Conservation (phyloP, 495 filamentous ascomycete genomes). For the Hyaloscypha hepaticicola region DNA sequence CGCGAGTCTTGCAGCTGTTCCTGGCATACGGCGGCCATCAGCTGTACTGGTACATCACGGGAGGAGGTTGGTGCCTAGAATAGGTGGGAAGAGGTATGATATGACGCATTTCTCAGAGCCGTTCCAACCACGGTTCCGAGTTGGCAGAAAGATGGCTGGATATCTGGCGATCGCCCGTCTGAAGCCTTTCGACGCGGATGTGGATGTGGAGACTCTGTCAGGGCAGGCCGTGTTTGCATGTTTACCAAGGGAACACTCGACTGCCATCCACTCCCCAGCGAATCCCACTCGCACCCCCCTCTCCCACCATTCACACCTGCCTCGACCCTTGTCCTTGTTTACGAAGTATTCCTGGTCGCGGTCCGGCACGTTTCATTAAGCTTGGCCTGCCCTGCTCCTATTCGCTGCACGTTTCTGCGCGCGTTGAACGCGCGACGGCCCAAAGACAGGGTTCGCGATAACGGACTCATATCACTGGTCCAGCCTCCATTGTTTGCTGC, state of each 20-base stretch:
- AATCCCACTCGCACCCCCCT: background rate
- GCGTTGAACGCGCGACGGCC: background rate
- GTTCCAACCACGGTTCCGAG: background rate
- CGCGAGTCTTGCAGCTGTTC: background rate
- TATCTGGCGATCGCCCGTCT: too few species aligned
- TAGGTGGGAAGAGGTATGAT: background rate
- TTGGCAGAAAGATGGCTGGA: background rate
- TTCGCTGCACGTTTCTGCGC: background rate
- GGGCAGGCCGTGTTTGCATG: too few species aligned
- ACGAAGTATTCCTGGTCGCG: too few species aligned
- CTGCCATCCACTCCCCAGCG: background rate
- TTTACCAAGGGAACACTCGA: too few species aligned
- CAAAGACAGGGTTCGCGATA: background rate
- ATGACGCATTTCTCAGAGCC: background rate
- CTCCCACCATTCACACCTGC: background rate
- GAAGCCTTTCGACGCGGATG: background rate
- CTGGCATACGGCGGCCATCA: background rate
- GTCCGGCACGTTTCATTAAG: background rate
- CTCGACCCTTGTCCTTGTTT: background rate
- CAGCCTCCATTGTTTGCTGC: background rate
- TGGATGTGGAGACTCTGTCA: background rate
- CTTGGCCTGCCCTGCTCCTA: background rate
- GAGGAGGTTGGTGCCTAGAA: background rate
- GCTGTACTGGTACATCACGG: background rate
- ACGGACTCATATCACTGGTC: background rate